Evolutionary conservation across 176 grass and related monocot species (phyloP), one percentile per base, ranked within the genome.

Genomic region (Oryza coarctata): DNA sequence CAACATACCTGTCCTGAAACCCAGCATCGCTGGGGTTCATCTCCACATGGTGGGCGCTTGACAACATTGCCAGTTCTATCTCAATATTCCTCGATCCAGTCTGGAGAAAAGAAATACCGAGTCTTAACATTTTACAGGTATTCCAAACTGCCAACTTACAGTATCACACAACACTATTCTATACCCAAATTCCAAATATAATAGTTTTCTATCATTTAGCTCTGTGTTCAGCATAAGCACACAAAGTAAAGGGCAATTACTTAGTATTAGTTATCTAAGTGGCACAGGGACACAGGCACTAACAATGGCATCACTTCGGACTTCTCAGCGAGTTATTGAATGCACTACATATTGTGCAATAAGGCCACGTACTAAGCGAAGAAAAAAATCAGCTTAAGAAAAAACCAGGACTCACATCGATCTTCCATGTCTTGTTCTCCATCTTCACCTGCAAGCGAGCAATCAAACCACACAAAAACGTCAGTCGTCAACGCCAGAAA

Each of bases 361-460:
- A 18, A n/a, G 65, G 20, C 17, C 12, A 22, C 47, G 35, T 33
- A 74, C 52, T 0, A 33, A 33, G 28, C 13, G 55, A 9, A 83
- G 32, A 70, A 67, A 36, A 49, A 29, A 20, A 10, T 17, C 5
- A 22, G 15, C 9, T 7, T 10, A 63, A 68, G 1, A 30, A 87
- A n/a, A 60, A 5, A 6, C 7, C 0, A 39, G 14, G 30, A 90
- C 93, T 93, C 82, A 99, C 96, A 88, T 99, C 82, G 4, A 99
- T 88, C 82, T 99, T 99, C 96, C 96, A 99, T 28, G 82, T 91
- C 76, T 95, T 99, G 73, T 95, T 99, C 69, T 99, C 96, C 93
- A 99, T 84, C 85, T 92, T 99, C 80, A 99, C 93, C 96, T 99
- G 87, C 70, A 91, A 72, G 25, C 57, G 32, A 64, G 3, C 5